These are phyloP conservation scores for Filobasidium floriforme DNA, from an alignment of 768 basidiomycete species.

Conservation along the genomic window DNA sequence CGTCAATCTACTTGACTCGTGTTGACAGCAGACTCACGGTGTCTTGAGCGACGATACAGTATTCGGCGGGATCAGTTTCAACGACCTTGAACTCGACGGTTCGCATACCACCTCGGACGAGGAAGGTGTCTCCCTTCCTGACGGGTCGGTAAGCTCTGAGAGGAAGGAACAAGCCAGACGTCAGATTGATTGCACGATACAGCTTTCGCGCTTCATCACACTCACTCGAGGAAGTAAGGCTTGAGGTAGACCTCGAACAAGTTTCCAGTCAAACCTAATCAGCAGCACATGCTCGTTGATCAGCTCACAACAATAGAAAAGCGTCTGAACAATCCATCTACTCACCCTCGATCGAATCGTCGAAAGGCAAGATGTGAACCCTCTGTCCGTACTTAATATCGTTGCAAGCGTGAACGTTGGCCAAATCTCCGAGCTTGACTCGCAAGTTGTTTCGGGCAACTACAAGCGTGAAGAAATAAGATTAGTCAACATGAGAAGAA, in stretches of 20 bases:
- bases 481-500: no score
- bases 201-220: neutral
- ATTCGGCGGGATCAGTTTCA: conserved; percentile 95
- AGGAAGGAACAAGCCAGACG: conserved; percentile 3
- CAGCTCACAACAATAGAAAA: neutral
- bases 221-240: conserved; percentile 88
- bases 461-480: conserved; percentile 22
- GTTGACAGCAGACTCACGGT: conserved; percentile 71
- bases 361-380: conserved; percentile 91
- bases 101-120: conserved; percentile 95
- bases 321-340: neutral
- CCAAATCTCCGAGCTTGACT: conserved; percentile 93
- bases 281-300: conserved; percentile 23
- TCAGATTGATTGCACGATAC: conserved; percentile 24
- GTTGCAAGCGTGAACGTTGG: conserved; percentile 87
- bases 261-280: conserved; percentile 69
- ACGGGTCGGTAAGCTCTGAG: conserved; percentile 77
- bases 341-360: conserved; percentile 88
- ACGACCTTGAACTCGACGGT: conserved; percentile 99
- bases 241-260: conserved; percentile 96
- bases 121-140: conserved; percentile 97
- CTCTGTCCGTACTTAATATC: conserved; percentile 99
- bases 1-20: neutral
- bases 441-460: conserved; percentile 98
- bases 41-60: conserved; percentile 98